Conservation (phyloP, 108 stramenopile species). For the Cylindrotheca closterium region DNA sequence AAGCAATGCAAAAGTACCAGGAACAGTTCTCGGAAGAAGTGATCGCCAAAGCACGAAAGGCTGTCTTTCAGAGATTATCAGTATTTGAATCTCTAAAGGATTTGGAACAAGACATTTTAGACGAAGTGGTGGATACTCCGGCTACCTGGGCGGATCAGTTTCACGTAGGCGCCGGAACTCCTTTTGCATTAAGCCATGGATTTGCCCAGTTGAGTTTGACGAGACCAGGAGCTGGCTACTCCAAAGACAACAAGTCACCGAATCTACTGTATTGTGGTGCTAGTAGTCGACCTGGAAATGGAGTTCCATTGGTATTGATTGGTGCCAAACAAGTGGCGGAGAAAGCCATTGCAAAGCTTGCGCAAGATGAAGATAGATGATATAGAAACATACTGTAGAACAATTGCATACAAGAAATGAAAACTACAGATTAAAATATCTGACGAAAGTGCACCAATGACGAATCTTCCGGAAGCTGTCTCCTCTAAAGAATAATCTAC, state of each 20-base stretch:
- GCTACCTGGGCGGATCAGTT: slow-evolving; percentile 72
- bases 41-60: slow-evolving; percentile 35
- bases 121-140: slow-evolving; percentile 80
- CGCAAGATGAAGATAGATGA: not conserved
- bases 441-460: no score
- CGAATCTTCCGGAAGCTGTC: no score
- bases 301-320: slow-evolving; percentile 88
- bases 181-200: slow-evolving; percentile 82
- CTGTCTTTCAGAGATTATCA: slow-evolving; percentile 56
- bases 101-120: slow-evolving; percentile 46
- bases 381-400: no score
- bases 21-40: slow-evolving; percentile 60
- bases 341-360: slow-evolving; percentile 19
- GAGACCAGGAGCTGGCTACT: slow-evolving; percentile 45
- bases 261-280: slow-evolving; percentile 87
- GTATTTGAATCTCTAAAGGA: slow-evolving; percentile 46
- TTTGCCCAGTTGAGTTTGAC: slow-evolving; percentile 72
- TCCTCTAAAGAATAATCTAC: no score
- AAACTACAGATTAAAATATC: no score
- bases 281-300: slow-evolving; percentile 88
- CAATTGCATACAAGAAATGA: no score
- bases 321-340: slow-evolving; percentile 69
- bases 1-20: slow-evolving; percentile 57
- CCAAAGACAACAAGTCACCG: slow-evolving; percentile 20
- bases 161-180: slow-evolving; percentile 74